Evolutionary conservation across 768 basidiomycete genomes (phyloP), one percentile per base, ranked within the genome.

Genomic region (Mycena galopus): DNA sequence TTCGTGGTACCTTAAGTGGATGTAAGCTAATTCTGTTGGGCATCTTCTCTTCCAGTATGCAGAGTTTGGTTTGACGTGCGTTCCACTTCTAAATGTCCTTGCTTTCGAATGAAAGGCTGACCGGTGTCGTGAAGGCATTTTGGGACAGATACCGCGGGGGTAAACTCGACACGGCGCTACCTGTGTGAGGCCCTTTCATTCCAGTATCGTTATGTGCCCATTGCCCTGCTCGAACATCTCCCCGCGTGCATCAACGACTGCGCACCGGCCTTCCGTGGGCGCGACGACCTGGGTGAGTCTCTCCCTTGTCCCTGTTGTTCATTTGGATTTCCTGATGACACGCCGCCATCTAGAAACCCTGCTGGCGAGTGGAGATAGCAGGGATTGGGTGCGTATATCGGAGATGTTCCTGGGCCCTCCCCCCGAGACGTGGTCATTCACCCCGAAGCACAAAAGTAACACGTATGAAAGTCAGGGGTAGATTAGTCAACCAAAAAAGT

Each of bases 171-270:
- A 0, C 89, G 98, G 29, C 88, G 98, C 67, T 99, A 97, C 84
- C 90, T 99, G 16, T 97, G 95, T 80, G 98, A 99, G 83, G 92
- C 96, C 0, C 86, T 99, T 2, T 97, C 96, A 0, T 99, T 99
- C 88, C 95, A 96, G 78, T 93, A 97, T 81, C 95, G 98, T 55
- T 99, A 99, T 79, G 85, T 98, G 57, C 98, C 98, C 9, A 92
- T 99, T 57, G 98, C 98, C 0, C 84, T 99, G 9, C 88, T 99
- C 23, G 97, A 99, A 80, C 83, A 79, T 1, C 83, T 96, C 29
- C 96, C 97, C 0, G 89, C 87, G 3, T 87, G 88, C 70, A 91
- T 99, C 75, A 99, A 99, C 79, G 97, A 99, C 67, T 90, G 98
- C 14, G 91, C 97, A 0, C 95, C 96, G 0, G 90, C 94, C 0